Conservation (phyloP, 306 rosid genomes). For the Canavalia gladiata region DNA sequence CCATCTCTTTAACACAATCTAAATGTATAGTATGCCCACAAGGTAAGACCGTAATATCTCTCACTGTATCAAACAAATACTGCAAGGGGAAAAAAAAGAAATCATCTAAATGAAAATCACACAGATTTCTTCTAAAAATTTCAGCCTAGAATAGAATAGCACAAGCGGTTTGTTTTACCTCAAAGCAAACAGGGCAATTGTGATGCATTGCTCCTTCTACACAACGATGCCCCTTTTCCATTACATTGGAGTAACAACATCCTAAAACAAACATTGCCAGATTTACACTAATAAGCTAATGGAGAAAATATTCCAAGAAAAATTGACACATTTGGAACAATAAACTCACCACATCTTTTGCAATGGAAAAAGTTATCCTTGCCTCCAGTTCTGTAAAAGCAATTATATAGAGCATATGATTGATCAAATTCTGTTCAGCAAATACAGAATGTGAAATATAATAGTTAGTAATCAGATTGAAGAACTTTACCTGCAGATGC, state of each 20-base stretch:
- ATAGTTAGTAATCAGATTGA: conserved; percentile 1
- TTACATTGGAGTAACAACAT: conserved; percentile 76
- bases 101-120: conserved; percentile 25
- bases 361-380: conserved; percentile 87
- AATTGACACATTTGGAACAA: neutral
- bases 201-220: conserved; percentile 91
- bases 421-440: conserved; percentile 33
- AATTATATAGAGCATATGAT: conserved; percentile 5
- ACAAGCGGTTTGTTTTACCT: conserved; percentile 56
- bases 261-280: conserved; percentile 51
- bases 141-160: neutral
- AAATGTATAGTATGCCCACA: conserved; percentile 93
- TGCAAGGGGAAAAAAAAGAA: conserved; percentile 48
- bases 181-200: conserved; percentile 88
- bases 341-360: conserved; percentile 72
- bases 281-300: conserved; percentile 21
- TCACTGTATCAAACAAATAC: conserved; percentile 79
- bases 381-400: conserved; percentile 78
- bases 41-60: conserved; percentile 73
- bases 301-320: neutral
- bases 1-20: conserved; percentile 84
- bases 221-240: conserved; percentile 73
- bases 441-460: neutral
- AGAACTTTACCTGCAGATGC: conserved; percentile 84
- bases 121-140: neutral